A percentile compares a stretch with the other conserved stretches of the same genome.
phyloP scores from a whole-genome alignment of 1,139 yeast species.

The Suzukiozyma palmioleophila region DNA sequence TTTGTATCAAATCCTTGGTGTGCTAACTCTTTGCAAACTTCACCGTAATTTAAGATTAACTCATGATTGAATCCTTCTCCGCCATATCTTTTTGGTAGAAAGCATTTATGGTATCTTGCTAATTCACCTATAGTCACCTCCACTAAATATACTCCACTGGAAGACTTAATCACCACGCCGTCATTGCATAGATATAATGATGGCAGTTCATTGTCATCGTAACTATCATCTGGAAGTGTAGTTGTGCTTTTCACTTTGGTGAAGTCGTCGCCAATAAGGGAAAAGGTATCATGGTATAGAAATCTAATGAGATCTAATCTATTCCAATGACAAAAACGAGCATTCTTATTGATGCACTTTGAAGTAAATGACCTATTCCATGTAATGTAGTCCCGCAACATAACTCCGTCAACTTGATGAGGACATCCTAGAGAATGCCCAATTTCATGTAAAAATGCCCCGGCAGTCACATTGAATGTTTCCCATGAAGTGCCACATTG shows the following conservation, averaged over 20 bases:
- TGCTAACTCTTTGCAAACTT: conserved; percentile 37
- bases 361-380: conserved; percentile 82
- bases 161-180: conserved; percentile 49
- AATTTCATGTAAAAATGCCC: conserved; percentile 94
- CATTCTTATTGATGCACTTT: conserved; percentile 62
- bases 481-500: conserved; percentile 91
- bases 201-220: conserved; percentile 16
- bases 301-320: conserved; percentile 74
- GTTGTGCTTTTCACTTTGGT: conserved; percentile 27
- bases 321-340: conserved; percentile 73
- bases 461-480: conserved; percentile 77
- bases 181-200: conserved; percentile 16
- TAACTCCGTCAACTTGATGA: conserved; percentile 84
- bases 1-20: conserved; percentile 22
- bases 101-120: conserved; percentile 61
- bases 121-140: conserved; percentile 63
- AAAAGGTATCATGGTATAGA: conserved; percentile 74
- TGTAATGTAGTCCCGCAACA: conserved; percentile 80
- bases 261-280: conserved; percentile 59
- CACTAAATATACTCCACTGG: conserved; percentile 66
- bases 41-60: conserved; percentile 44
- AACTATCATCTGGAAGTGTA: conserved; percentile 14
- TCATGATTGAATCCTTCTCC: conserved; percentile 59
- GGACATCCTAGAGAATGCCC: conserved; percentile 92
- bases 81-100: conserved; percentile 48